Evolutionary conservation across 345 rosid genomes (phyloP).

Genomic region (Aquilaria malaccensis): DNA sequence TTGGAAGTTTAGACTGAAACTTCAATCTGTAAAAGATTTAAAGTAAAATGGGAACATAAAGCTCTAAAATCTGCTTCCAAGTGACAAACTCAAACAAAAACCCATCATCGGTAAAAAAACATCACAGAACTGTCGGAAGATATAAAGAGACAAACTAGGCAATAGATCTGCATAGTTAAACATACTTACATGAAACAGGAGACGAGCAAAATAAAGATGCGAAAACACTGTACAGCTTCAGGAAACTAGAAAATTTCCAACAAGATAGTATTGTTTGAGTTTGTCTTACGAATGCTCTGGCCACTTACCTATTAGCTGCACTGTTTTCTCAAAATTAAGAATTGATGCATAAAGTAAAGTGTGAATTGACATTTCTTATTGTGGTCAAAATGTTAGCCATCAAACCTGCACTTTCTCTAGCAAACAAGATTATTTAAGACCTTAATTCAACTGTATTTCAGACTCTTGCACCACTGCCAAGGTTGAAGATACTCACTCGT

Average conservation of each 20-base stretch:
- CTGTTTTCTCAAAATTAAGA: neutral
- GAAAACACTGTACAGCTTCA: neutral
- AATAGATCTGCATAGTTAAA: neutral
- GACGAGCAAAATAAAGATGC: neutral
- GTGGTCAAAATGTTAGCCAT: neutral
- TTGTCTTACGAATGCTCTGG: neutral
- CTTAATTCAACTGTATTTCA: neutral
- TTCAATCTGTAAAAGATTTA: conserved; percentile 19
- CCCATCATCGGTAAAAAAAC: neutral
- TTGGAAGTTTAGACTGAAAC: conserved; percentile 48
- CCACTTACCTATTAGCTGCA: neutral
- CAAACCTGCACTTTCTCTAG: neutral
- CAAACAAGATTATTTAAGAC: neutral
- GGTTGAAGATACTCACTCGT: conserved; percentile 40
- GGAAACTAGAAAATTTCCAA: neutral
- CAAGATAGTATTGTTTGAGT: neutral
- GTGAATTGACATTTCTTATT: neutral
- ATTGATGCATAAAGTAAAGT: neutral
- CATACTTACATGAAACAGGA: neutral
- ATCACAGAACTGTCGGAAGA: neutral
- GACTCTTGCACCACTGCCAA: neutral
- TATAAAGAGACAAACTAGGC: neutral
- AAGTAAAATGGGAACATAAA: conserved; percentile 7
- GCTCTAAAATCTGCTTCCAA: neutral
- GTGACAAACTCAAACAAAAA: neutral